Conservation (phyloP, 352 stramenopile genomes). For the Phytophthora macrochlamydospora region DNA sequence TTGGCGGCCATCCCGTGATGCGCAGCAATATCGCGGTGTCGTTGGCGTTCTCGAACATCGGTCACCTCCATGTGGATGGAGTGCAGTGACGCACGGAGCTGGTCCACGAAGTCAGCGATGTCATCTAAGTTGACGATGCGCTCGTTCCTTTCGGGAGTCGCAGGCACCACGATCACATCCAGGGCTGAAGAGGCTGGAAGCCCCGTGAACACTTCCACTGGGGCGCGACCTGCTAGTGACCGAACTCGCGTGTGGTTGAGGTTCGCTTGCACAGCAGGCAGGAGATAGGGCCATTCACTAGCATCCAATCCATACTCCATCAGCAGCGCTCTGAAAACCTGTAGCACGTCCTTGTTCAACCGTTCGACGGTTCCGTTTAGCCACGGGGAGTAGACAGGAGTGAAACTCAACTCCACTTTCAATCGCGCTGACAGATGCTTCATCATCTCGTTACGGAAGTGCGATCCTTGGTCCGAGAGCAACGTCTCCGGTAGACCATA, state of each 20-base stretch:
- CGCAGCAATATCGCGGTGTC: background rate
- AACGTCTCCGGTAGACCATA: constrained; percentile 16
- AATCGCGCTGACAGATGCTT: constrained; percentile 7
- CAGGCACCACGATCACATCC: constrained; percentile 1
- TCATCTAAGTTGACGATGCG: constrained; percentile 2
- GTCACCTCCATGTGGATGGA: constrained; percentile 12
- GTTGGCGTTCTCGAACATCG: constrained; percentile 6
- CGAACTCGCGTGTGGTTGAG: constrained; percentile 21
- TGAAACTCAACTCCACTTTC: constrained; percentile 4
- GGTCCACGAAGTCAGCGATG: background rate
- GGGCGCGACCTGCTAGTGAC: constrained; percentile 7
- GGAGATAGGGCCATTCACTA: constrained; percentile 10
- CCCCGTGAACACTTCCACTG: constrained; percentile 18
- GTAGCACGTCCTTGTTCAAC: constrained; percentile 20
- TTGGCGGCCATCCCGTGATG: constrained; percentile 11
- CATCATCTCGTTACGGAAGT: constrained; percentile 24
- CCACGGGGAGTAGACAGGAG: constrained; percentile 18
- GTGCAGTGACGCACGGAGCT: constrained; percentile 10
- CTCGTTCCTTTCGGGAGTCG: background rate
- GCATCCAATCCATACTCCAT: constrained; percentile 16
- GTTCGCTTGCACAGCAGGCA: constrained; percentile 19
- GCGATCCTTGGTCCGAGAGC: constrained; percentile 17
- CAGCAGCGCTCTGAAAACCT: constrained; percentile 12
- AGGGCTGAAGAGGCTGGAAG: constrained; percentile 8
- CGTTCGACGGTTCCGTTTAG: constrained; percentile 19